phyloP scores from a whole-genome alignment of 805 yeast species.

The Saccharomycopsis schoenii region DNA sequence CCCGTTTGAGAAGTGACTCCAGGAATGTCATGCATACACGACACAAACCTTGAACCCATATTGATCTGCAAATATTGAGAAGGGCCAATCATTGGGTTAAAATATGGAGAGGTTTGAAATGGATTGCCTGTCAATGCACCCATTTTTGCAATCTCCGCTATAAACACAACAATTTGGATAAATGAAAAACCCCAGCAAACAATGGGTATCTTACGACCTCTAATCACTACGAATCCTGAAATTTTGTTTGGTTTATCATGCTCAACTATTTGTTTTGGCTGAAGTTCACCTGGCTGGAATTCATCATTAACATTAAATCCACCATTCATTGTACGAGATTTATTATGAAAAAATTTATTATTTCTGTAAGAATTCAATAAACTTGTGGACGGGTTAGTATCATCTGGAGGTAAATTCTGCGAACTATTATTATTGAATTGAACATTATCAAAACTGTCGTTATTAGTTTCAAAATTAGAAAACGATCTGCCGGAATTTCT shows the following conservation, averaged over 20 bases:
- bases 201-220: constrained; percentile 16
- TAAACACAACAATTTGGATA: constrained; percentile 46
- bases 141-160: constrained; percentile 52
- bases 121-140: constrained; percentile 50
- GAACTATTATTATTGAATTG: constrained; percentile 11
- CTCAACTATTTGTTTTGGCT: constrained; percentile 8
- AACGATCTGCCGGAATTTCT: not conserved
- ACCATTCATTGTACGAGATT: constrained; percentile 11
- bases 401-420: constrained; percentile 5
- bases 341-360: constrained; percentile 15
- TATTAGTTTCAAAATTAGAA: not conserved
- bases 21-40: constrained; percentile 51
- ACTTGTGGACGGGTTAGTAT: constrained; percentile 9
- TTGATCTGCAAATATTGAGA: constrained; percentile 55
- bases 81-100: constrained; percentile 76
- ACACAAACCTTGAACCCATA: constrained; percentile 62
- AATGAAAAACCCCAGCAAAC: constrained; percentile 27
- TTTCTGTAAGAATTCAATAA: constrained; percentile 15
- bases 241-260: constrained; percentile 7
- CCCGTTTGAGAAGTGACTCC: constrained; percentile 39
- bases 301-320: constrained; percentile 17
- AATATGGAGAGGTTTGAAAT: constrained; percentile 58
- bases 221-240: constrained; percentile 11
- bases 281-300: constrained; percentile 14
- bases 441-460: constrained; percentile 15